phyloP scores from a whole-genome alignment of 1,284 basidiomycete genomes.

The Sphagnurus paluster region DNA sequence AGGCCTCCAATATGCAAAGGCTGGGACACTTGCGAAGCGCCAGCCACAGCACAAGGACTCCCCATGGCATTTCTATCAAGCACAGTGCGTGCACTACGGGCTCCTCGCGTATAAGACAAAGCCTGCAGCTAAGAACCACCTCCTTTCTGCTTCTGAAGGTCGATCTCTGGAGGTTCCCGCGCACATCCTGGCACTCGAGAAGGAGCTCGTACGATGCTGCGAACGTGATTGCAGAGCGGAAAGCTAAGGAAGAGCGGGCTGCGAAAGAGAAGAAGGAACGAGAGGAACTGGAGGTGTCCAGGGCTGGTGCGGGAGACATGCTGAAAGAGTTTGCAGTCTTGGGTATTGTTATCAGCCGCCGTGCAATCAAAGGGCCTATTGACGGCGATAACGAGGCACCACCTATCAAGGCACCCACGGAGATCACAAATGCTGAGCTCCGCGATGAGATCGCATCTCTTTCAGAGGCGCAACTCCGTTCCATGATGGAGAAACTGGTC shows the following conservation, averaged over 20 bases:
- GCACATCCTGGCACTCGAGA: conserved; percentile 11
- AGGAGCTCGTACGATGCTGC: conserved; percentile 8
- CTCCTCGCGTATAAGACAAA: too few relatives aligned
- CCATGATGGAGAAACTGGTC: conserved; percentile 7
- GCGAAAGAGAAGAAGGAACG: conserved; percentile 2
- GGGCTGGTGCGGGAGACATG: conserved; percentile 2
- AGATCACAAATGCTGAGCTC: conserved; percentile 2
- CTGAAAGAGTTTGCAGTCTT: conserved; percentile 8
- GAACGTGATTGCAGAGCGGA: conserved; percentile 4
- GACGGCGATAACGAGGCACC: neutral
- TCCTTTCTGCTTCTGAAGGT: too few relatives aligned
- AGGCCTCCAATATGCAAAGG: too few relatives aligned
- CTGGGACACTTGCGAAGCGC: too few relatives aligned
- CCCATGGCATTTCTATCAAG: too few relatives aligned
- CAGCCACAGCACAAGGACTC: too few relatives aligned
- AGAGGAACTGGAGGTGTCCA: neutral
- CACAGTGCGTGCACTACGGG: too few relatives aligned
- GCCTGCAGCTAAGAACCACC: too few relatives aligned
- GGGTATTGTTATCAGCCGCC: conserved; percentile 2
- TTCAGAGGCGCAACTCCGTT: conserved; percentile 4
- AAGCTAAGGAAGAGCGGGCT: conserved; percentile 4
- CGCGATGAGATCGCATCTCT: neutral
- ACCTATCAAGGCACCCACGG: neutral
- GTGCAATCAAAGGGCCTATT: neutral
- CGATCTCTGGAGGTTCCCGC: neutral